These are phyloP conservation scores for Colletotrichum cuscutae DNA, from an alignment of 2,329 filamentous ascomycete species.

Conservation along the genomic window DNA sequence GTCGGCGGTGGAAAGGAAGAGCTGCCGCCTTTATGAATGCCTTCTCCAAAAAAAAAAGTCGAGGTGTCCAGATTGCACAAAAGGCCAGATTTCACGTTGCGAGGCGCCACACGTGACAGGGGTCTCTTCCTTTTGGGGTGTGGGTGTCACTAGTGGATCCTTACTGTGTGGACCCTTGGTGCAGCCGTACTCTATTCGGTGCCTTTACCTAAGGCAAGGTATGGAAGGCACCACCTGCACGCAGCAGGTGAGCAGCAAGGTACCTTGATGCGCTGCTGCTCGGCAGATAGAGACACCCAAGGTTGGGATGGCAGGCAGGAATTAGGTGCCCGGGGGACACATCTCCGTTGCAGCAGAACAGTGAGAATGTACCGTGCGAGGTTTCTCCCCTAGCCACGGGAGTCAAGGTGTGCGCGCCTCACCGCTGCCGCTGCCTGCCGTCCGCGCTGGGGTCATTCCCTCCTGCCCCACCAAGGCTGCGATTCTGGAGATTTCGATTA, in stretches of 20 bases:
- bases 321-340: slow-evolving; percentile 8
- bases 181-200: background rate
- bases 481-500: slow-evolving; percentile 35
- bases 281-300: background rate
- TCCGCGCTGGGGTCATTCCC: background rate
- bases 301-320: background rate
- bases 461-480: slow-evolving; percentile 27
- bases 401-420: slow-evolving; percentile 19
- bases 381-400: slow-evolving; percentile 19
- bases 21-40: slow-evolving; percentile 49
- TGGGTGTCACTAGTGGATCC: slow-evolving; percentile 13
- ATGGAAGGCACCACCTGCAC: background rate
- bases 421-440: slow-evolving; percentile 30
- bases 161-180: slow-evolving; percentile 37
- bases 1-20: slow-evolving; percentile 39
- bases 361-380: slow-evolving; percentile 10
- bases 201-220: background rate
- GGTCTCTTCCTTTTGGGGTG: slow-evolving; percentile 24
- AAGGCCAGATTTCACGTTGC: slow-evolving; percentile 61
- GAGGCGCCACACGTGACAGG: slow-evolving; percentile 44
- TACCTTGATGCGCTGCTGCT: background rate
- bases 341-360: slow-evolving; percentile 23
- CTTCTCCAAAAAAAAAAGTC: slow-evolving; percentile 47
- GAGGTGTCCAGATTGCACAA: slow-evolving; percentile 57
- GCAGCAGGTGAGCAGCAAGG: background rate